Evolutionary conservation across 176 grass and related monocot genomes (phyloP), one percentile per base, ranked within the genome.

Genomic region (Hordeum marinum): DNA sequence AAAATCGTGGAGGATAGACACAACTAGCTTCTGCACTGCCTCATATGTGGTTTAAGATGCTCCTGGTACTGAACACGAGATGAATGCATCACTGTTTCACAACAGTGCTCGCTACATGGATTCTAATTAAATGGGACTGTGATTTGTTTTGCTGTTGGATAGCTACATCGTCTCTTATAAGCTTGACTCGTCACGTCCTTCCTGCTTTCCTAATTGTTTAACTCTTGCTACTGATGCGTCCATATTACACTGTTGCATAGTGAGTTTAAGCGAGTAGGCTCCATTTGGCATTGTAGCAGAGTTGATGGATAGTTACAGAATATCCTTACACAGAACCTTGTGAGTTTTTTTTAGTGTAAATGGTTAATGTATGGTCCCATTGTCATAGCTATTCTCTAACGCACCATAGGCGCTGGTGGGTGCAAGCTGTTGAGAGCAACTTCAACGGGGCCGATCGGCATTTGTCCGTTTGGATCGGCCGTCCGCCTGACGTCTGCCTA

Each of bases 11-110:
- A 21, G 78, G 64, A 82, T 78, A 86, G 48, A 18, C 48, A 71
- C 79, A 70, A 77, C 31, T 82, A 50, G 41, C 72, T 78, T 20
- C 29, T 46, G 21, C 73, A 72, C 72, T 78, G 34, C 34, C 50
- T 17, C 63, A 78, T 83, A 86, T 72, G 78, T 78, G 78, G 85
- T 86, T 82, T 79, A 83, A 77, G 88, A 90, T 86, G 20, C 41
- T 82, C 50, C 54, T 76, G 54, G 72, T 48, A 73, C 63, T 82
- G 24, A 82, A 63, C 36, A 54, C 3, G 12, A 82, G 52, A 55
- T 63, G 59, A 59, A 72, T 86, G 78, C 10, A 86, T 82, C 54
- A 8, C 24, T 86, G 17, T 86, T 77, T 10, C 4, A 82, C 27
- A 70, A 54, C 39, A 69, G 29, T 85, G 61, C 48, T 75, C 15